These are phyloP conservation scores for Vickermania ingenoplastis DNA, from an alignment of 208 protist species.

Conservation along the genomic window DNA sequence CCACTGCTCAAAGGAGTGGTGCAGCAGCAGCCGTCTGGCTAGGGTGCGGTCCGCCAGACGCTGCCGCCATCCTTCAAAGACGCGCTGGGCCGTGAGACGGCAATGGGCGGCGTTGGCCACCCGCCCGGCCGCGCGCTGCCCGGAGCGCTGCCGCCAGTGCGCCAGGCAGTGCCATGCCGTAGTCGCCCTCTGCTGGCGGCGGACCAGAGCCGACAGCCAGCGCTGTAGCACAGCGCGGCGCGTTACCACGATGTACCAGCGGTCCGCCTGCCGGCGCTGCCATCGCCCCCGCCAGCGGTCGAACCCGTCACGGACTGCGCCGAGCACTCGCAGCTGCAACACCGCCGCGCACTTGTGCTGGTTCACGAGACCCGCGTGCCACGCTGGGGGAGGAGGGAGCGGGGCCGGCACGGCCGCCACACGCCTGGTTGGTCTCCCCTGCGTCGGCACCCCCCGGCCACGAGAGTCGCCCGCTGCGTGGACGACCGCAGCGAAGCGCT, in stretches of 20 bases:
- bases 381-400: neutral
- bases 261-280: neutral
- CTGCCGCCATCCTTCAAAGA: neutral
- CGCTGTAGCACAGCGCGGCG: neutral
- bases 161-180: too few species aligned
- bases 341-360: neutral
- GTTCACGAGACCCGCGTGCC: neutral
- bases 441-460: neutral
- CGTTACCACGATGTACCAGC: neutral
- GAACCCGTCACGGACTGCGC: neutral
- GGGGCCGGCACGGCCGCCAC: neutral
- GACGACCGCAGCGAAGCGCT: neutral
- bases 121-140: too few species aligned
- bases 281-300: neutral
- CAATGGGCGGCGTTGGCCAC: too few species aligned
- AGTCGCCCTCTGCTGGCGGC: neutral
- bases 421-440: too few species aligned
- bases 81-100: too few species aligned
- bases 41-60: neutral
- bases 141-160: constrained; percentile 9
- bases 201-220: neutral
- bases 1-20: constrained; percentile 7
- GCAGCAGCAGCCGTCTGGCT: neutral
- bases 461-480: neutral
- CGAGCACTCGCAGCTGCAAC: neutral